Percentiles rank a stretch among this genome's conserved stretches.
These are phyloP conservation scores for Nematocida major DNA, from an alignment of 371 early-diverging fungal species.

Conservation along the genomic window DNA sequence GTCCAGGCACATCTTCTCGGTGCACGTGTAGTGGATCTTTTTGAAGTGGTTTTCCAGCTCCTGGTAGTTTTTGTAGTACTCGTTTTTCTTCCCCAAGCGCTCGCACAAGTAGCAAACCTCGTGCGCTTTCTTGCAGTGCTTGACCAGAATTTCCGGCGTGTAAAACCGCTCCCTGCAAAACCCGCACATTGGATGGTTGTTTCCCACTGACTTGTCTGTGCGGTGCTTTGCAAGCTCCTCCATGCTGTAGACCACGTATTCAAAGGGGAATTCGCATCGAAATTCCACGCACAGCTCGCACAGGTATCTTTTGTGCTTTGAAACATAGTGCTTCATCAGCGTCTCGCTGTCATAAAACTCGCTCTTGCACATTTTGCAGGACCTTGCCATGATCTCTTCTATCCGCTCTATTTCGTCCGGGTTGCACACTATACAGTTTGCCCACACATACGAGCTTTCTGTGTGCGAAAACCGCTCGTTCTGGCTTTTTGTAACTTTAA, in stretches of 20 bases:
- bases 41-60: constrained; percentile 62
- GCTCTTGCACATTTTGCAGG: constrained; percentile 54
- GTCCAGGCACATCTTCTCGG: constrained; percentile 50
- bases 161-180: constrained; percentile 61
- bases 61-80: constrained; percentile 59
- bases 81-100: constrained; percentile 52
- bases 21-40: constrained; percentile 61
- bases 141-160: constrained; percentile 49
- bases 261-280: constrained; percentile 59
- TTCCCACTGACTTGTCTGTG: constrained; percentile 48
- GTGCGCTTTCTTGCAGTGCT: constrained; percentile 59
- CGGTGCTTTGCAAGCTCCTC: constrained; percentile 52
- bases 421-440: constrained; percentile 16
- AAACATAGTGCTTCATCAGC: constrained; percentile 56
- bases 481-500: not conserved
- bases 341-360: constrained; percentile 39
- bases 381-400: constrained; percentile 33
- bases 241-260: constrained; percentile 51
- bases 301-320: constrained; percentile 48
- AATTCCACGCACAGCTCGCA: constrained; percentile 58
- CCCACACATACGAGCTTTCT: constrained; percentile 44
- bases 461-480: not conserved
- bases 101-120: constrained; percentile 63
- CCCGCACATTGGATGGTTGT: constrained; percentile 60
- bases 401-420: constrained; percentile 36